These are phyloP conservation scores for Exserohilum rostratum DNA, from an alignment of 2,329 filamentous ascomycete species.

Conservation along the genomic window DNA sequence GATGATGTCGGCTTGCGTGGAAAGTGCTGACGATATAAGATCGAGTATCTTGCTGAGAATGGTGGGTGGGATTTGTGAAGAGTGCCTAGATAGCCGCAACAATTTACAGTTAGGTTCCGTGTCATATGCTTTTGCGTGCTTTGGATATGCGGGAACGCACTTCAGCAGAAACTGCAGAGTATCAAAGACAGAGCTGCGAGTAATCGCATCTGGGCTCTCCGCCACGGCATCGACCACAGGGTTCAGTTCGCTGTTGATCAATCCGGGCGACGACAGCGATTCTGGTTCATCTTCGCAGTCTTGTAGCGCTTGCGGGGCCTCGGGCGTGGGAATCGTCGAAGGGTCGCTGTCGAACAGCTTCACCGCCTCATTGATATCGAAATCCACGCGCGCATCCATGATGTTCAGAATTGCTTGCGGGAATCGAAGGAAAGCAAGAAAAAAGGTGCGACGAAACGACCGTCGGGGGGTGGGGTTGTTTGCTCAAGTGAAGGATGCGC, in stretches of 20 bases:
- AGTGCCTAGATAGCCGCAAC: conserved; percentile 74
- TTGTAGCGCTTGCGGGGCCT: conserved; percentile 80
- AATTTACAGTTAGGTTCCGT: conserved; percentile 65
- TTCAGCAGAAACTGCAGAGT: conserved; percentile 95
- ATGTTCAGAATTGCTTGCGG: conserved; percentile 52
- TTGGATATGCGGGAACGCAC: conserved; percentile 71
- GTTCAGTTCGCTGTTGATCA: conserved; percentile 87
- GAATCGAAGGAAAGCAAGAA: conserved; percentile 14
- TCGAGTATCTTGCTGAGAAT: conserved; percentile 93
- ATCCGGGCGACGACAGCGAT: conserved; percentile 70
- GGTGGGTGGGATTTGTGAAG: conserved; percentile 77
- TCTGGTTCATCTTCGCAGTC: conserved; percentile 95
- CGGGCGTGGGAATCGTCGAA: conserved; percentile 77
- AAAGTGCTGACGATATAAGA: conserved; percentile 82
- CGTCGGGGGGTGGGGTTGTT: conserved; percentile 18
- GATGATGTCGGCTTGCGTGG: conserved; percentile 82
- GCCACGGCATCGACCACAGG: conserved; percentile 91
- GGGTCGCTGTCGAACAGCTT: conserved; percentile 98
- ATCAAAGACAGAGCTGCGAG: conserved; percentile 80
- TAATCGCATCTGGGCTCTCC: conserved; percentile 87
- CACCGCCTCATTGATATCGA: conserved; percentile 95
- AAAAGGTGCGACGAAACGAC: conserved; percentile 24
- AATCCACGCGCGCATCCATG: conserved; percentile 72
- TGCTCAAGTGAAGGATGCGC: conserved; percentile 23
- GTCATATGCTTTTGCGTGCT: conserved; percentile 33